These are phyloP conservation scores for Candida rishiriensis DNA, from an alignment of 805 yeast genomes.

Conservation along the genomic window DNA sequence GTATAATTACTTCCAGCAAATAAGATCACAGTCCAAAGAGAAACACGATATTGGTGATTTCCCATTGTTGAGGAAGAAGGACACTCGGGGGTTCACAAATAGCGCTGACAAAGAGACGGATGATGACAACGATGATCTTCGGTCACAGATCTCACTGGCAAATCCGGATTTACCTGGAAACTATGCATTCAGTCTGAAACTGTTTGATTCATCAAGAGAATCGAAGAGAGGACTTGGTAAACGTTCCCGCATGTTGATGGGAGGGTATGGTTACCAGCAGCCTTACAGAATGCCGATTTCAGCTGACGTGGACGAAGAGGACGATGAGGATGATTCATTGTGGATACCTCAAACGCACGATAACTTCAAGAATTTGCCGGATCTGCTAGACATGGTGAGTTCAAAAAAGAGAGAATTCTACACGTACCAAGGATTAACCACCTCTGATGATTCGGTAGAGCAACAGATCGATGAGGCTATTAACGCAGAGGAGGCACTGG, in stretches of 20 bases:
- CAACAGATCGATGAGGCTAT: not conserved
- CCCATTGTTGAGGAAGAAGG: slow-evolving; percentile 18
- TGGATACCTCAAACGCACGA: slow-evolving; percentile 42
- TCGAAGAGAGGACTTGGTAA: slow-evolving; percentile 15
- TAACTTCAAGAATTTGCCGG: slow-evolving; percentile 38
- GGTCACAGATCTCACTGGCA: slow-evolving; percentile 47
- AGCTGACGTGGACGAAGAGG: slow-evolving; percentile 9
- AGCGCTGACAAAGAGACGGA: slow-evolving; percentile 28
- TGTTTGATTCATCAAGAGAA: slow-evolving; percentile 31
- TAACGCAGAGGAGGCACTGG: not conserved
- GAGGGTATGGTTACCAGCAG: slow-evolving; percentile 2
- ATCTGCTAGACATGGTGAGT: slow-evolving; percentile 29
- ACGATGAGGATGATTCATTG: slow-evolving; percentile 29
- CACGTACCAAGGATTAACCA: slow-evolving; percentile 21
- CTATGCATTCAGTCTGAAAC: slow-evolving; percentile 44
- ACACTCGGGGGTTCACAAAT: not conserved
- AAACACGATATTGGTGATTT: slow-evolving; percentile 22
- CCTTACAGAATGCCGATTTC: not conserved
- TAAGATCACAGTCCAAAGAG: slow-evolving; percentile 14
- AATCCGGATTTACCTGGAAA: slow-evolving; percentile 48
- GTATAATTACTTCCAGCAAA: slow-evolving; percentile 30
- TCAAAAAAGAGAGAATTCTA: slow-evolving; percentile 28
- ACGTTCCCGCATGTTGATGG: slow-evolving; percentile 9
- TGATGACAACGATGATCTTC: slow-evolving; percentile 33
- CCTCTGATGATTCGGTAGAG: slow-evolving; percentile 8